These are phyloP conservation scores for Daldinia caldariorum DNA, from an alignment of 495 filamentous ascomycete genomes.

Conservation along the genomic window DNA sequence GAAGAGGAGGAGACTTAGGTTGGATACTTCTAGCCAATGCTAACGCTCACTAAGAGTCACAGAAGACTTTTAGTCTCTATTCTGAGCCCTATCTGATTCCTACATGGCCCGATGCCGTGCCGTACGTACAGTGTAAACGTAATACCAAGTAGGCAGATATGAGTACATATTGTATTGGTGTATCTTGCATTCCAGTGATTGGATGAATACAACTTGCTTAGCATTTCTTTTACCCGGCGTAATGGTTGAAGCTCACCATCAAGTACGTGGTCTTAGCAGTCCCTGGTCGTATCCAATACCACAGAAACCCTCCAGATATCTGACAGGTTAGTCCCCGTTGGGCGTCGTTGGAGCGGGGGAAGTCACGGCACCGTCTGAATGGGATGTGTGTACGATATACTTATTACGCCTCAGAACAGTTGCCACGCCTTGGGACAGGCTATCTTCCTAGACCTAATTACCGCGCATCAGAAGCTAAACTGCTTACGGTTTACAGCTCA, in stretches of 20 bases:
- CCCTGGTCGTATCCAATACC: constrained; percentile 13
- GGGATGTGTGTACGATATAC: constrained; percentile 6
- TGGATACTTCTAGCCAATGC: constrained; percentile 20
- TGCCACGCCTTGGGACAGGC: background rate
- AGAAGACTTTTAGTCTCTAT: constrained; percentile 14
- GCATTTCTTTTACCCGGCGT: constrained; percentile 22
- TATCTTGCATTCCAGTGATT: constrained; percentile 29
- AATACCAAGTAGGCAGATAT: constrained; percentile 20
- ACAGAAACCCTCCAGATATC: constrained; percentile 19
- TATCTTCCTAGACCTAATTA: too few relatives aligned
- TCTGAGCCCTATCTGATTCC: constrained; percentile 23
- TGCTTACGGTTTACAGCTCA: constrained; percentile 10
- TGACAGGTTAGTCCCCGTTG: constrained; percentile 34
- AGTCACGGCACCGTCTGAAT: constrained; percentile 17
- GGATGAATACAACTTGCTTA: constrained; percentile 24
- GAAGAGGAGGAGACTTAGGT: constrained; percentile 20
- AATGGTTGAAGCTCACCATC: constrained; percentile 27
- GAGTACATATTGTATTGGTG: constrained; percentile 16
- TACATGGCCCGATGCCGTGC: constrained; percentile 35
- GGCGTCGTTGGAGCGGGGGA: constrained; percentile 35
- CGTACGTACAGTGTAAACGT: constrained; percentile 30
- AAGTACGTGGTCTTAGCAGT: constrained; percentile 11
- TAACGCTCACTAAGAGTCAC: constrained; percentile 13
- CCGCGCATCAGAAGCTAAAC: constrained; percentile 11
- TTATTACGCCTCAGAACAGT: background rate